Base-by-base conservation (phyloP, 805 yeast species). In the Torulaspora delbrueckii region DNA sequence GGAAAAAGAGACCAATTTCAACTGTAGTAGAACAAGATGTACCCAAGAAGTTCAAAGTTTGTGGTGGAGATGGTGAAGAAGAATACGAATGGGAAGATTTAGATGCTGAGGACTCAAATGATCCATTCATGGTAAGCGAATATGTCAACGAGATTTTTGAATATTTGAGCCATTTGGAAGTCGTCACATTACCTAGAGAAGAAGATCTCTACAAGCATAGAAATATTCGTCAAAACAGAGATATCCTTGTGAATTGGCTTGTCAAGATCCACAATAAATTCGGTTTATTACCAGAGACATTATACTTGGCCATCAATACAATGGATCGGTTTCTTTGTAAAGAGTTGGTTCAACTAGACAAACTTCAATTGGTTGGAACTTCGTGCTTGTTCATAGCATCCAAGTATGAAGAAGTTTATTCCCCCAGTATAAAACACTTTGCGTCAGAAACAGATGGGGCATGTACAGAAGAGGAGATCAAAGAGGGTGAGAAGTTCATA, bases 161-260 rank as follows among this genome's bases (percentile, higher is more conserved):
- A 25, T 88, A 86, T 65, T 70, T 90, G 56, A 81, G 82, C 62
- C 81, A 75, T 58, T 71, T 83, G 48, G 96, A 89, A 68, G 66
- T 74, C 37, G 75, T 77, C 58, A 86, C 91, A 38, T 70, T 86
- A 58, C 96, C 89, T 14, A 59, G 66, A 34, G 66, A 70, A 23
- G 66, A 66, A 39, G 67, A 68, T 41, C 52, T 71, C 16, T 57
- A 60, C 33, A 68, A 66, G 67, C 72, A 67, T 58, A 54, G 80
- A 67, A 69, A 67, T 39, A 69, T 71, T 19, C 69, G 67, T 22
- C 67, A 64, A 37, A 68, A 69, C 40, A 77, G 96, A 58, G 84
- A 86, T 40, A 86, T 88, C 42, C 71, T 89, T 46, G 93, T 89
- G n/a, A 95, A 90, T 67, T 89, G 97, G 97, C 74, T 89, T 66